phyloP scores from a whole-genome alignment of 73 alveolate genomes.

The Paraurostyla sp. region DNA sequence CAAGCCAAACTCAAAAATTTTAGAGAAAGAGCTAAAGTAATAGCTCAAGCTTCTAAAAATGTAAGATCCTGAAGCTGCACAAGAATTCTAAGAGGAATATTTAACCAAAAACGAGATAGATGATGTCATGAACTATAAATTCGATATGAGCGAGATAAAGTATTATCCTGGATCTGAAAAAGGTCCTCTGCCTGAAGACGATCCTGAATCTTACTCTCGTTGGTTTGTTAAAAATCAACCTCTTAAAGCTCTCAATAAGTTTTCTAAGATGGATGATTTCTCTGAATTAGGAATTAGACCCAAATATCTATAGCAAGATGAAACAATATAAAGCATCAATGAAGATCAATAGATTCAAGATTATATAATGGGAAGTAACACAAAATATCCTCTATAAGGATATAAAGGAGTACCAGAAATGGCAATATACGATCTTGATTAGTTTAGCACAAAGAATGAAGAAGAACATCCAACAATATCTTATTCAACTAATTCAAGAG shows the following conservation, averaged over 20 bases:
- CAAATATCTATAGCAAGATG: too few relatives aligned
- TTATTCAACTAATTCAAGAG: not conserved
- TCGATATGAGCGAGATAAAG: slow-evolving; percentile 50
- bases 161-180: slow-evolving; percentile 65
- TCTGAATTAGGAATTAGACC: not conserved
- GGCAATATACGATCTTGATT: not conserved
- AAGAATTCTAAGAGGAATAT: not conserved
- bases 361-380: not conserved
- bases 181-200: slow-evolving; percentile 69
- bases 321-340: too few relatives aligned
- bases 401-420: not conserved
- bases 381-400: not conserved
- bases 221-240: slow-evolving; percentile 68
- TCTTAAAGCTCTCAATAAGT: not conserved
- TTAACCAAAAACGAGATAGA: not conserved
- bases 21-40: not conserved
- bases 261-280: not conserved
- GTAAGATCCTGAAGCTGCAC: slow-evolving; percentile 1
- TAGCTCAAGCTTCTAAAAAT: not conserved
- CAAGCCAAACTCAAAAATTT: not conserved
- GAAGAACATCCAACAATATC: slow-evolving; percentile 7
- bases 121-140: not conserved
- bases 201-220: slow-evolving; percentile 9
- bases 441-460: not conserved
- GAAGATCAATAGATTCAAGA: too few relatives aligned